Conservation (phyloP, 192 early-diverging fungal genomes). For the Chytriomyces hyalinus region DNA sequence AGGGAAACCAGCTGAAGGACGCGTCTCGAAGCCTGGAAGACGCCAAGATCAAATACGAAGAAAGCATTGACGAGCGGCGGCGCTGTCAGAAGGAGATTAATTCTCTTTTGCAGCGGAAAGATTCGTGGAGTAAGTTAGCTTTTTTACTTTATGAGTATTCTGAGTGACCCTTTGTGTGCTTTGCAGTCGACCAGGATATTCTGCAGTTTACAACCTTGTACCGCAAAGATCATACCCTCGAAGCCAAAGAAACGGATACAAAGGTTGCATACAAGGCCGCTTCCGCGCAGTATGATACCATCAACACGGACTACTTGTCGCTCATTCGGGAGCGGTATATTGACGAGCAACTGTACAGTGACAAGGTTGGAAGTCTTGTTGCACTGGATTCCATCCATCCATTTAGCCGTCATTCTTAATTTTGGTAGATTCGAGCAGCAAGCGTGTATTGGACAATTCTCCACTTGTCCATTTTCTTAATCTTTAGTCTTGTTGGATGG, state of each 20-base stretch:
- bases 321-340: constrained; percentile 60
- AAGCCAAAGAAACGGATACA: constrained; percentile 44
- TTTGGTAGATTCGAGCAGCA: neutral
- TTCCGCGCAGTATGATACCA: constrained; percentile 45
- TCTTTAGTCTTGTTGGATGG: neutral
- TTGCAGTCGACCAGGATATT: constrained; percentile 45
- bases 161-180: neutral
- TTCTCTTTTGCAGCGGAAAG: constrained; percentile 50
- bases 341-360: constrained; percentile 60
- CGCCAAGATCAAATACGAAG: constrained; percentile 51
- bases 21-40: constrained; percentile 32
- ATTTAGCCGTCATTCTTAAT: too few relatives aligned
- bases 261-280: constrained; percentile 44
- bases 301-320: constrained; percentile 50
- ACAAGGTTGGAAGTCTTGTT: constrained; percentile 50
- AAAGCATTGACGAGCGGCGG: constrained; percentile 51
- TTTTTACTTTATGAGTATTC: neutral
- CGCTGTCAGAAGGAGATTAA: constrained; percentile 53
- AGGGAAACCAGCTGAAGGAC: constrained; percentile 39
- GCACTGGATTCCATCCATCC: too few relatives aligned
- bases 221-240: constrained; percentile 47
- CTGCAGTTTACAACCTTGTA: constrained; percentile 51
- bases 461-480: neutral
- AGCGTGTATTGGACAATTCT: neutral
- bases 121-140: constrained; percentile 37